Percentiles rank a stretch among this genome's conserved stretches.
Evolutionary conservation across 176 grass and related monocot genomes (phyloP).

Genomic region (Phyllostachys edulis): DNA sequence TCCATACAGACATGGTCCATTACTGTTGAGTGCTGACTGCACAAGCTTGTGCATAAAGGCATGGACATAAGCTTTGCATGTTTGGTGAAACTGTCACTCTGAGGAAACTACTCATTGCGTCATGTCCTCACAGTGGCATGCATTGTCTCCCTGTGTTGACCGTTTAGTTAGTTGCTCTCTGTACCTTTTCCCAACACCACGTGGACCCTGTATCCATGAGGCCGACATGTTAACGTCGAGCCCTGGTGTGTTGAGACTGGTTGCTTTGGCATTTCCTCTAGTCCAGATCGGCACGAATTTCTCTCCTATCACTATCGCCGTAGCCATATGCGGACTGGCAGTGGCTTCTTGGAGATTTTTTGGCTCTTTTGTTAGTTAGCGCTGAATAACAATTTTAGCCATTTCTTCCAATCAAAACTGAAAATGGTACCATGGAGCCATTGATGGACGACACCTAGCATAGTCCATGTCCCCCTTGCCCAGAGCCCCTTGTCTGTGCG

Average conservation of each 20-base stretch:
- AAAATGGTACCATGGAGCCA: too few relatives aligned
- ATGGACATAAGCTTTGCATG: not conserved
- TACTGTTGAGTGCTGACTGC: not conserved
- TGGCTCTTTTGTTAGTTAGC: too few relatives aligned
- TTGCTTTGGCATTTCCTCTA: conserved; percentile 39
- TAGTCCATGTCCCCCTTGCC: too few relatives aligned
- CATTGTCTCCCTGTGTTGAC: conserved; percentile 33
- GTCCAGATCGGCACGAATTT: conserved; percentile 32
- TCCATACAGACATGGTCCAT: not conserved
- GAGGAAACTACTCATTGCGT: not conserved
- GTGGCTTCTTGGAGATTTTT: not conserved
- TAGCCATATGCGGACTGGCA: not conserved
- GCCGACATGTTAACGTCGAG: conserved; percentile 44
- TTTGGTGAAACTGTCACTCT: not conserved
- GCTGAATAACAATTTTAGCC: too few relatives aligned
- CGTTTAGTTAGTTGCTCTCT: conserved; percentile 45
- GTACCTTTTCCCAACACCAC: not conserved
- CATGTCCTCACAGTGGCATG: not conserved
- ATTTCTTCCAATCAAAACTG: too few relatives aligned
- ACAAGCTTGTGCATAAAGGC: not conserved
- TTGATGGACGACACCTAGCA: too few relatives aligned
- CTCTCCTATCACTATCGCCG: conserved; percentile 20
- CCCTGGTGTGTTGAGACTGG: not conserved
- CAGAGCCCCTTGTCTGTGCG: too few relatives aligned
- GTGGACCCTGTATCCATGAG: conserved; percentile 41